Percentiles rank a stretch among this genome's conserved stretches.
Evolutionary conservation across 164 flowering plant species (phyloP).

Genomic region (Vitis riparia): DNA sequence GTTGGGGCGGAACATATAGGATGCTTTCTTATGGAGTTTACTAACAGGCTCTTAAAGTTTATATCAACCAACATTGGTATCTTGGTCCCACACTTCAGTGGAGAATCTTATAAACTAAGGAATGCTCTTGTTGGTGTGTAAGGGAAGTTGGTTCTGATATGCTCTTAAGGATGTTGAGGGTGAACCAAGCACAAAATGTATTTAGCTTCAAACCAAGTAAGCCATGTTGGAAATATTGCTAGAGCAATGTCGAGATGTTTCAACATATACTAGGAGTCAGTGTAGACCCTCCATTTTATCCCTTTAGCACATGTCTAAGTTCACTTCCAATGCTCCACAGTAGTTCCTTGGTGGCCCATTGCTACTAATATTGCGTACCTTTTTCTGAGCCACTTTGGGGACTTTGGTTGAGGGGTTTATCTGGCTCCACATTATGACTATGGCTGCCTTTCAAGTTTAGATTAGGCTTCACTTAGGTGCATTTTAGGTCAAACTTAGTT

Average conservation of each 20-base stretch:
- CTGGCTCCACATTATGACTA: too few species aligned
- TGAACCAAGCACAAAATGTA: conserved; percentile 72
- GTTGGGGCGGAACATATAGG: conserved; percentile 94
- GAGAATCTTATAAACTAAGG: conserved; percentile 95
- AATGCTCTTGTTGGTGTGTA: conserved; percentile 90
- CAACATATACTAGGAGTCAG: conserved; percentile 90
- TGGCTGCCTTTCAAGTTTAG: too few species aligned
- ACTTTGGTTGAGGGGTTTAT: too few species aligned
- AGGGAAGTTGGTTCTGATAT: conserved; percentile 77
- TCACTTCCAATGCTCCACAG: too few species aligned
- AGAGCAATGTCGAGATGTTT: conserved; percentile 90
- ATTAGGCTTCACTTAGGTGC: too few species aligned
- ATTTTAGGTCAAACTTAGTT: too few species aligned
- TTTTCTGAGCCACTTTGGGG: too few species aligned
- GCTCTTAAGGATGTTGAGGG: conserved; percentile 85
- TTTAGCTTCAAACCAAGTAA: conserved; percentile 83
- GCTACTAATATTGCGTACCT: too few species aligned
- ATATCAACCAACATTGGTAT: conserved; percentile 79
- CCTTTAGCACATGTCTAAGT: too few species aligned
- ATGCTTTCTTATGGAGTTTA: conserved; percentile 84
- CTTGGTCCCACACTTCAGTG: conserved; percentile 91
- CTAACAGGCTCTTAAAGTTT: conserved; percentile 82
- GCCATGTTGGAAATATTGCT: conserved; percentile 95
- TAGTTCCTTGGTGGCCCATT: too few species aligned
- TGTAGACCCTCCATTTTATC: too few species aligned